These are phyloP conservation scores for Calonectria multiphialidica DNA, from an alignment of 2,329 filamentous ascomycete genomes.

Conservation along the genomic window DNA sequence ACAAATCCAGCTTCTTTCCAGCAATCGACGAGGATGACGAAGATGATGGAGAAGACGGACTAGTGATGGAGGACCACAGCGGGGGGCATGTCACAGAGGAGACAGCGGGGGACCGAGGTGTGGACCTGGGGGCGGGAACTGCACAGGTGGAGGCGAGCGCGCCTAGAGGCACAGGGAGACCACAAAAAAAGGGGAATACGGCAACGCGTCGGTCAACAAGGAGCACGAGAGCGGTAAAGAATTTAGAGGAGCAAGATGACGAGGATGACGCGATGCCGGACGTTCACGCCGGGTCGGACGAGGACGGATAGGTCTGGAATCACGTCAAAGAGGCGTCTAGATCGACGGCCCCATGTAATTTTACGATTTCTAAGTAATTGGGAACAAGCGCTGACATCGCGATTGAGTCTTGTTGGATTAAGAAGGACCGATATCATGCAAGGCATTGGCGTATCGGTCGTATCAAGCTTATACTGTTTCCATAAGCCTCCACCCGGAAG, in stretches of 20 bases:
- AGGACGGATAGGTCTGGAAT: constrained; percentile 14
- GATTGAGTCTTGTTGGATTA: background rate
- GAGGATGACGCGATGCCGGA: constrained; percentile 28
- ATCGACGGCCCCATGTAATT: background rate
- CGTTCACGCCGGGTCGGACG: constrained; percentile 22
- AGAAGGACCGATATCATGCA: background rate
- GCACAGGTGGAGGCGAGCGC: background rate
- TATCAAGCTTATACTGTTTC: background rate
- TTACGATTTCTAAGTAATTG: background rate
- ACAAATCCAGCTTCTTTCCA: constrained; percentile 63
- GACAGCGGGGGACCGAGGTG: background rate
- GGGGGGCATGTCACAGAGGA: background rate
- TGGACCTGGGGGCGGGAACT: background rate
- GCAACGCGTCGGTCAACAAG: constrained; percentile 34
- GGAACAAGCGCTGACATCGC: background rate
- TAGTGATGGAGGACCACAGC: constrained; percentile 49
- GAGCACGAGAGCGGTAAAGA: constrained; percentile 26
- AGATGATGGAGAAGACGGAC: constrained; percentile 48
- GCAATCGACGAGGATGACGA: constrained; percentile 58
- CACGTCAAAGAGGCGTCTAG: background rate
- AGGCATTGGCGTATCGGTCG: background rate
- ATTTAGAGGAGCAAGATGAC: constrained; percentile 24
- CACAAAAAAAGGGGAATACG: background rate
- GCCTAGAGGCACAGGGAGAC: background rate
- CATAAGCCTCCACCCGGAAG: background rate